Conservation (phyloP, 1,284 basidiomycete genomes). For the Termitomyces sp. region DNA sequence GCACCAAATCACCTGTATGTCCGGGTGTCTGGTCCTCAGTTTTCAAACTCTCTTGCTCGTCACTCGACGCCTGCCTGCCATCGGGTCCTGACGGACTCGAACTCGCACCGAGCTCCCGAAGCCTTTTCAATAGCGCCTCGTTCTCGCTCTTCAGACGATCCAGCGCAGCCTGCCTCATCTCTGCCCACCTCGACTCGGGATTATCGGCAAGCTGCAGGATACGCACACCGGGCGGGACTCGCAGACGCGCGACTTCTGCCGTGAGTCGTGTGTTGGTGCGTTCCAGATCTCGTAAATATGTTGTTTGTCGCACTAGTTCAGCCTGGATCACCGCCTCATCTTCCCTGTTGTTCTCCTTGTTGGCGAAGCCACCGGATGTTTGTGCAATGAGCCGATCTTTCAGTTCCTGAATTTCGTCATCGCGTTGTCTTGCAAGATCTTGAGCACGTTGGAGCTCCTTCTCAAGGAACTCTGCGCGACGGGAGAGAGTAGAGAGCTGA, state of each 20-base stretch:
- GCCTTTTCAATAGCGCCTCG: slow-evolving; percentile 54
- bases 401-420: slow-evolving; percentile 35
- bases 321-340: slow-evolving; percentile 40
- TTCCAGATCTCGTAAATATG: slow-evolving; percentile 60
- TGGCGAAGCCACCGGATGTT: not conserved
- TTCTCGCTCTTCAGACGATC: slow-evolving; percentile 75
- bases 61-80: not conserved
- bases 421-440: slow-evolving; percentile 37
- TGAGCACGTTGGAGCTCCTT: slow-evolving; percentile 3
- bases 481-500: slow-evolving; percentile 41
- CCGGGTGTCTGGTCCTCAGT: slow-evolving; percentile 3
- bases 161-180: slow-evolving; percentile 61
- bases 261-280: slow-evolving; percentile 54
- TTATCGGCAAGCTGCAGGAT: slow-evolving; percentile 70
- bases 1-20: slow-evolving; percentile 42
- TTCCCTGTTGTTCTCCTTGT: slow-evolving; percentile 12
- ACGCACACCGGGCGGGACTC: slow-evolving; percentile 64
- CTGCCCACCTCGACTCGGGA: slow-evolving; percentile 70
- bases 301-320: slow-evolving; percentile 59
- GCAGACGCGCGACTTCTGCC: slow-evolving; percentile 48
- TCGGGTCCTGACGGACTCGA: not conserved
- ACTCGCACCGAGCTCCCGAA: slow-evolving; percentile 49
- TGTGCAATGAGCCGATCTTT: slow-evolving; percentile 35
- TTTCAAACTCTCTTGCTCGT: slow-evolving; percentile 3
- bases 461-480: slow-evolving; percentile 36